Conservation (phyloP, 2,329 filamentous ascomycete genomes). For the Penicillium sp. region DNA sequence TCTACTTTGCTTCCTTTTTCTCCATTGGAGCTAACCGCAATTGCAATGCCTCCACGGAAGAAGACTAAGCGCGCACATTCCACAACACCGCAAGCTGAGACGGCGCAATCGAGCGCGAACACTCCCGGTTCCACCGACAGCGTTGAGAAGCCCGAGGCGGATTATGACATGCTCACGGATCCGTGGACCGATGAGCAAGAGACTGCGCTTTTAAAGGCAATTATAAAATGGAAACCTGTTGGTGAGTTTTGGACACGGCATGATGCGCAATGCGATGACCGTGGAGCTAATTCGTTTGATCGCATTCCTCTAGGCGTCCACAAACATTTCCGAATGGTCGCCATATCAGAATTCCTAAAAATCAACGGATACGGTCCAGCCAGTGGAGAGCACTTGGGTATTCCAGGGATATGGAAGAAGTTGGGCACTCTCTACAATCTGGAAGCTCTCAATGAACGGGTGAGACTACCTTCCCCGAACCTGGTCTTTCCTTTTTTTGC, state of each 20-base stretch:
- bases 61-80: conserved; percentile 54
- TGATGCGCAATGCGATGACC: neutral
- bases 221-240: conserved; percentile 95
- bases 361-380: conserved; percentile 73
- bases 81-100: conserved; percentile 29
- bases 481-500: conserved; percentile 19
- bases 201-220: conserved; percentile 85
- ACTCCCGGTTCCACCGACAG: conserved; percentile 31
- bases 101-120: conserved; percentile 27
- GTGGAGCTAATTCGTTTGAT: conserved; percentile 3
- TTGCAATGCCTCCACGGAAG: conserved; percentile 55
- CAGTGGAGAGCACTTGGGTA: conserved; percentile 73
- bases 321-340: conserved; percentile 89
- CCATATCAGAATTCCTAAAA: conserved; percentile 75
- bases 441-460: conserved; percentile 80
- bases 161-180: conserved; percentile 59
- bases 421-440: conserved; percentile 81
- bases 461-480: conserved; percentile 44
- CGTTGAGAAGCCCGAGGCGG: conserved; percentile 36
- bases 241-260: conserved; percentile 52
- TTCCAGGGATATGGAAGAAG: conserved; percentile 90
- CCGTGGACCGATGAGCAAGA: conserved; percentile 96
- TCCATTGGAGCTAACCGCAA: neutral
- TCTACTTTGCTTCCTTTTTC: neutral
- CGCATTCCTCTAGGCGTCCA: conserved; percentile 63